A percentile compares a stretch with the other conserved stretches of the same genome.
These are phyloP conservation scores for Pythium graminicola DNA, from an alignment of 352 stramenopile genomes.

Conservation along the genomic window DNA sequence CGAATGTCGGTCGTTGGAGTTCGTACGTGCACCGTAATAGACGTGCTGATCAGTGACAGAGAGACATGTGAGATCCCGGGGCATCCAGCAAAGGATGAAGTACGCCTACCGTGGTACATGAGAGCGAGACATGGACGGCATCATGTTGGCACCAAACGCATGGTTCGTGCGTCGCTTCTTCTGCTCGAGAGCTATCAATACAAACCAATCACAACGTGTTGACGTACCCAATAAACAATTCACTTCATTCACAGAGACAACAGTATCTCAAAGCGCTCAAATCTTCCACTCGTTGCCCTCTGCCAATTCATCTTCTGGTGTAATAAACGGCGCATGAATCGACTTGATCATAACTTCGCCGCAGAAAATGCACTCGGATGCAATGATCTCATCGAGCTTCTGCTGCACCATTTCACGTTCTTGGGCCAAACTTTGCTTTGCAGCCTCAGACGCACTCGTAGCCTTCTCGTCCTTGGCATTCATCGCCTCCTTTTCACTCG, in stretches of 20 bases:
- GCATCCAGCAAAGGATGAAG: not conserved
- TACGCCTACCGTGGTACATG: conserved; percentile 8
- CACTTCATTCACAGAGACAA: conserved; percentile 6
- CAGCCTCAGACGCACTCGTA: conserved; percentile 43
- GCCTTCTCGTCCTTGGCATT: conserved; percentile 37
- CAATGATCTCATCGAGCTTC: conserved; percentile 92
- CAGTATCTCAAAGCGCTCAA: too few species aligned
- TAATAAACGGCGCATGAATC: conserved; percentile 90
- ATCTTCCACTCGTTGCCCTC: conserved; percentile 84
- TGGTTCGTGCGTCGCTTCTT: not conserved
- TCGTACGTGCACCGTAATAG: conserved; percentile 8
- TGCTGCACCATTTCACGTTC: conserved; percentile 88
- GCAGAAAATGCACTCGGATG: conserved; percentile 93
- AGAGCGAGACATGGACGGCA: not conserved
- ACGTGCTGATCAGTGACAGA: too few species aligned
- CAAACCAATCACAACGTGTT: conserved; percentile 9
- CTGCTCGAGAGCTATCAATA: too few species aligned
- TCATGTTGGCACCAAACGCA: too few species aligned
- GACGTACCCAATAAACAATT: conserved; percentile 14
- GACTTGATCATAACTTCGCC: conserved; percentile 95
- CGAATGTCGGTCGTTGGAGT: conserved; percentile 22
- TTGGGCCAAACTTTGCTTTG: conserved; percentile 73
- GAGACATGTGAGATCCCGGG: not conserved
- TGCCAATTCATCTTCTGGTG: conserved; percentile 71
- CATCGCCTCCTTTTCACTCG: conserved; percentile 67